Percentiles rank a stretch among this genome's conserved stretches.
Conservation (phyloP, 805 yeast genomes). For the Schwanniomyces pseudopolymorphus region DNA sequence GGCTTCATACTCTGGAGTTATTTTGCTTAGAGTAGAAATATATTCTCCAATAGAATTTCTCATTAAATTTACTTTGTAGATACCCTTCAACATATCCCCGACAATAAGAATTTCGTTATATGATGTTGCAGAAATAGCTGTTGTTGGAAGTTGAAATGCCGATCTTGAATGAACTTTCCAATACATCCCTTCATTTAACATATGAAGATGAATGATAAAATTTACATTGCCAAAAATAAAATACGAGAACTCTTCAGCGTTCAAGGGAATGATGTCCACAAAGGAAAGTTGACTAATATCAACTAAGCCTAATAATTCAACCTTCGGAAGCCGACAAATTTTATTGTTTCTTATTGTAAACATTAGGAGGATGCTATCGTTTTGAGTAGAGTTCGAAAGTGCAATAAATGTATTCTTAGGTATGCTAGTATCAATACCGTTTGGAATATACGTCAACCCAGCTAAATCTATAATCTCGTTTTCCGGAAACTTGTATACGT, state of each 20-base stretch:
- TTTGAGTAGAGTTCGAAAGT: conserved; percentile 10
- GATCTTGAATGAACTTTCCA: conserved; percentile 13
- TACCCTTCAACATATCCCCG: conserved; percentile 19
- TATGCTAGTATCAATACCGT: background rate
- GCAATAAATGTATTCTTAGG: conserved; percentile 12
- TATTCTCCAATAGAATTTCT: background rate
- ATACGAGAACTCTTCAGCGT: conserved; percentile 10
- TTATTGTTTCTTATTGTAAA: conserved; percentile 9
- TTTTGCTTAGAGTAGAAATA: conserved; percentile 2
- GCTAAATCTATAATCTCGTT: conserved; percentile 13
- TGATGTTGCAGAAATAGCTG: conserved; percentile 6
- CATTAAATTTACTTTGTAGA: conserved; percentile 2
- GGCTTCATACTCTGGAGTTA: conserved; percentile 6
- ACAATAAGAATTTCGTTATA: conserved; percentile 5
- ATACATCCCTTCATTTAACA: background rate
- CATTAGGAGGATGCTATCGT: conserved; percentile 8
- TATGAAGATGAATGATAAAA: conserved; percentile 6
- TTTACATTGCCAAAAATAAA: conserved; percentile 17
- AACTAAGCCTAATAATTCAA: conserved; percentile 11
- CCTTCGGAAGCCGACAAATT: conserved; percentile 7
- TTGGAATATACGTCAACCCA: conserved; percentile 15
- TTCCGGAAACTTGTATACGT: conserved; percentile 8
- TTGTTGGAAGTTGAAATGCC: conserved; percentile 8
- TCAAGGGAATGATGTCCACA: conserved; percentile 14
- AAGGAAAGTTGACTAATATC: conserved; percentile 8